Percentiles rank a stretch among this genome's conserved stretches.
phyloP scores from a whole-genome alignment of 371 early-diverging fungal genomes.

The Phascolomyces articulosus region DNA sequence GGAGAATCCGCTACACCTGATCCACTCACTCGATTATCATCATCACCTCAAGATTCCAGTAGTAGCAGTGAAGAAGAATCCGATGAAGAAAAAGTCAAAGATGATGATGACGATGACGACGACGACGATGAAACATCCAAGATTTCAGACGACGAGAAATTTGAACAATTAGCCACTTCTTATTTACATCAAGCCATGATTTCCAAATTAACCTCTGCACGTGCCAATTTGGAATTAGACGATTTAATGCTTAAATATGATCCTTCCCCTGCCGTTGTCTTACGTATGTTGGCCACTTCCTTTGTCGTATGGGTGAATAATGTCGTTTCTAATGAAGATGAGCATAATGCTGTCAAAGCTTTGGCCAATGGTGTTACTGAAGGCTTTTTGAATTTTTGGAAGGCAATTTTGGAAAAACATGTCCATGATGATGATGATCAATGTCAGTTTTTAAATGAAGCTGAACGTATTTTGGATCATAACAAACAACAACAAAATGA shows the following conservation, averaged over 20 bases:
- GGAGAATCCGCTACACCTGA: constrained; percentile 14
- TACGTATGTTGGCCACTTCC: constrained; percentile 38
- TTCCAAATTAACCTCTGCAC: constrained; percentile 57
- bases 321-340: constrained; percentile 13
- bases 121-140: constrained; percentile 22
- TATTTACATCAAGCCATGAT: constrained; percentile 59
- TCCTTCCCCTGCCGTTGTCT: constrained; percentile 41
- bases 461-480: constrained; percentile 20
- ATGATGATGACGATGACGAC: constrained; percentile 21
- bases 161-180: constrained; percentile 52
- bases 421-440: constrained; percentile 32
- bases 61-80: constrained; percentile 18
- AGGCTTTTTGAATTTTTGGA: constrained; percentile 43
- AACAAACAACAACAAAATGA: constrained; percentile 1
- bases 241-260: constrained; percentile 63
- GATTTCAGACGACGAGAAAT: constrained; percentile 21
- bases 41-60: neutral
- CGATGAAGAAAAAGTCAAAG: constrained; percentile 6
- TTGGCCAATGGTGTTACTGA: constrained; percentile 24
- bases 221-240: constrained; percentile 58
- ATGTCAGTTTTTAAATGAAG: constrained; percentile 28
- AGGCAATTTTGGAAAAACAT: constrained; percentile 39
- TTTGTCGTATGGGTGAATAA: constrained; percentile 43
- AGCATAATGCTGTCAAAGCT: constrained; percentile 16
- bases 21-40: neutral